These are phyloP conservation scores for Paspalum notatum DNA, from an alignment of 176 grass and related monocot genomes.

Conservation along the genomic window DNA sequence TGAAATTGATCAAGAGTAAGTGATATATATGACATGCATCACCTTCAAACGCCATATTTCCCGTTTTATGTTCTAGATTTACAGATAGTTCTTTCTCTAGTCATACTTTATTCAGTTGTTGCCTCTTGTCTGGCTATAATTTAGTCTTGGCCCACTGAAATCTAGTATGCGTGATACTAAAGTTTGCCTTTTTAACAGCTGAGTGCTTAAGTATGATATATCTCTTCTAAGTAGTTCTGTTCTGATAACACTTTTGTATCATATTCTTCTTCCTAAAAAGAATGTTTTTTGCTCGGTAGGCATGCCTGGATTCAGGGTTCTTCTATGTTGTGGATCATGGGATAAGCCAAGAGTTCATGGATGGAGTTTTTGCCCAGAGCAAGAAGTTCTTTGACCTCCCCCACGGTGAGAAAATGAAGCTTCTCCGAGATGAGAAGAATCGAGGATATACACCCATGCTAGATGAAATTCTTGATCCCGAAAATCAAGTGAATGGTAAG, in stretches of 20 bases:
- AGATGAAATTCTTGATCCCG: conserved; percentile 84
- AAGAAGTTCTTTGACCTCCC: conserved; percentile 91
- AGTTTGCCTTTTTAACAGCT: background rate
- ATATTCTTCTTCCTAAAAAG: background rate
- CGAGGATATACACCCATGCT: conserved; percentile 83
- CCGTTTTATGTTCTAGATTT: conserved; percentile 1
- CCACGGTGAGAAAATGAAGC: conserved; percentile 79
- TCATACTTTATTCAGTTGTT: background rate
- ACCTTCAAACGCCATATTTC: background rate
- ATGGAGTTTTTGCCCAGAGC: conserved; percentile 82
- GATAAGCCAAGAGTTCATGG: conserved; percentile 82
- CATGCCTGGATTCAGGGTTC: conserved; percentile 93
- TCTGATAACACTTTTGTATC: background rate
- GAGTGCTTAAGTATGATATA: background rate
- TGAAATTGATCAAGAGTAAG: conserved; percentile 5
- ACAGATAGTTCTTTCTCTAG: background rate
- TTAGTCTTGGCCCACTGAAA: conserved; percentile 11
- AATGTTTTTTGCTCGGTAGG: conserved; percentile 48
- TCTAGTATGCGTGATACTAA: background rate
- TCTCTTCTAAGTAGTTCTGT: background rate
- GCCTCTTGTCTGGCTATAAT: conserved; percentile 18
- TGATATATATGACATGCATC: background rate
- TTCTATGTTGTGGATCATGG: conserved; percentile 97
- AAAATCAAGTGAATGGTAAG: conserved; percentile 89
- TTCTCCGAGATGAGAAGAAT: conserved; percentile 84